Conservation (phyloP, 148 eudicot genomes). For the Salicornia ramosissima region DNA sequence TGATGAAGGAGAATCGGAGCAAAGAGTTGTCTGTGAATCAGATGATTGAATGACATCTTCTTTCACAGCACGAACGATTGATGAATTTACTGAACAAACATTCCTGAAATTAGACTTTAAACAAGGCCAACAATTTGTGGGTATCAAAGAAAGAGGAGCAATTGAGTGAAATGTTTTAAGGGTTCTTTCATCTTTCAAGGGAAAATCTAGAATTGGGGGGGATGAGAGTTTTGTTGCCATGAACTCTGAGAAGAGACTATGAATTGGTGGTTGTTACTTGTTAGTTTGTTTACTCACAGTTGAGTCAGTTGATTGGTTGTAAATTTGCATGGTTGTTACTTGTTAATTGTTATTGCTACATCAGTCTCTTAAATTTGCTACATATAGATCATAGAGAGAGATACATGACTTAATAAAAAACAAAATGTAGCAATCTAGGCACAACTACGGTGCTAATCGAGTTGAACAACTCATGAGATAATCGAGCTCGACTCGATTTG, state of each 20-base stretch:
- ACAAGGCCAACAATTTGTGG: constrained; percentile 9
- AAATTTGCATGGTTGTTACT: too few relatives aligned
- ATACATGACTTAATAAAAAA: too few relatives aligned
- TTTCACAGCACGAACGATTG: constrained; percentile 36
- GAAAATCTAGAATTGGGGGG: constrained; percentile 33
- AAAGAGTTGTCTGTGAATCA: constrained; percentile 23
- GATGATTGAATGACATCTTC: constrained; percentile 38
- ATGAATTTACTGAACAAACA: constrained; percentile 17
- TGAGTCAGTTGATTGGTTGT: too few relatives aligned
- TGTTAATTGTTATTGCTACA: too few relatives aligned
- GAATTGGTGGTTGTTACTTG: constrained; percentile 17
- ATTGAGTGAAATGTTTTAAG: constrained; percentile 22
- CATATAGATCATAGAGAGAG: too few relatives aligned
- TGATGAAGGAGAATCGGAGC: constrained; percentile 16
- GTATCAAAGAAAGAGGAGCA: constrained; percentile 13
- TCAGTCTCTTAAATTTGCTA: too few relatives aligned
- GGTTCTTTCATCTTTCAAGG: constrained; percentile 22
- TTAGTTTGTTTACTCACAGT: neutral
- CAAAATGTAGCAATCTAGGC: too few relatives aligned
- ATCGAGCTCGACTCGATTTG: too few relatives aligned
- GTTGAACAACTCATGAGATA: too few relatives aligned
- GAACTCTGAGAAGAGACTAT: neutral
- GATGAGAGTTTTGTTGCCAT: constrained; percentile 49
- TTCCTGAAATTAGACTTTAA: constrained; percentile 16
- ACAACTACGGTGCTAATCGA: too few relatives aligned